Evolutionary conservation across 768 basidiomycete species (phyloP), one percentile per base, ranked within the genome.

Genomic region (Leccinum subgranulosum): DNA sequence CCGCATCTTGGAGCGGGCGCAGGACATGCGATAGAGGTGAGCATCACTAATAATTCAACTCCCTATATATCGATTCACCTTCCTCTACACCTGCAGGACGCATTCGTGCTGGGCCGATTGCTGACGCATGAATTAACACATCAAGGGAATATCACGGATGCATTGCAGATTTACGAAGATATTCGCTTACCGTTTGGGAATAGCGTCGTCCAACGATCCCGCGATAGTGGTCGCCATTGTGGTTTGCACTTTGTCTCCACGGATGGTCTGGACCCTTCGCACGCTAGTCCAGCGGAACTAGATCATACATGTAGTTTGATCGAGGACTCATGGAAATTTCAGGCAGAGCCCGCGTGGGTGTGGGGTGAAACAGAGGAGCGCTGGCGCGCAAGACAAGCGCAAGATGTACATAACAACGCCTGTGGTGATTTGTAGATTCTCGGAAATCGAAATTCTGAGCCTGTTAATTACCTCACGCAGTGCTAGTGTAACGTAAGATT

Each of bases 11-110:
- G 77, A 1, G 74, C 78, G 0, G 81, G 81, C 3, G 82, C 79
- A 3, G 78, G 79, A 4, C 79, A 80, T 53, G 80, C 80, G 1
- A 75, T 81, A n/a, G 82, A 82, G 66, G 79, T 79, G 46, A 11
- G 66, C 49, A 8, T 41, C 19, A 15, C 15, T 63, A 52, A n/a
- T n/a, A n/a, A n/a, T 14, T 5, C 3, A 1, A 5, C 15, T 8
- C 3, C 6, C 4, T n/a, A 6, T 11, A 29, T 48, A 3, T 27
- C 2, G 6, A 55, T n/a, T 28, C 36, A 56, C 15, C 19, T 1
- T 15, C 21, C 29, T 4, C 11, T 28, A 28, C 28, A 17, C 21
- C 21, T 11, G 1, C 21, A 67, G 66, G 76, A 76, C 49, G 71
- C 67, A 17, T 65, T 65, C 52, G 60, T 75, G 12, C 61, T 76